A percentile compares a stretch with the other conserved stretches of the same genome.
Conservation (phyloP, 345 rosid genomes). For the Arabis hirsuta region DNA sequence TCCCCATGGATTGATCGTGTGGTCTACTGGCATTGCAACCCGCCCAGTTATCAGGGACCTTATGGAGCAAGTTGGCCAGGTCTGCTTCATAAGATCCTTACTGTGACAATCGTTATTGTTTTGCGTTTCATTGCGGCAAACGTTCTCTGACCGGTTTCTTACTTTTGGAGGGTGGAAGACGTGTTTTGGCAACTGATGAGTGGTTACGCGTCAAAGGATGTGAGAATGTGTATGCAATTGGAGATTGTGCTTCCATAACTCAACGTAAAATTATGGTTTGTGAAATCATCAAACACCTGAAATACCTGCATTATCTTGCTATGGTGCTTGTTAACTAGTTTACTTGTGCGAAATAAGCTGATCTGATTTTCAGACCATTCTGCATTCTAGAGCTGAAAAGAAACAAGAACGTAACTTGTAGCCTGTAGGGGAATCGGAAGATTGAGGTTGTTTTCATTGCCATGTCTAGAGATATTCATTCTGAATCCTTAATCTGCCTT, state of each 20-base stretch:
- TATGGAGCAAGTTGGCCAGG: constrained; percentile 87
- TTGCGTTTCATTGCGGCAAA: too few species aligned
- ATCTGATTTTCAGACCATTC: too few species aligned
- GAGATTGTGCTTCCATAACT: constrained; percentile 91
- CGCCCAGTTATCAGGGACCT: constrained; percentile 78
- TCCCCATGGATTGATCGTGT: constrained; percentile 86
- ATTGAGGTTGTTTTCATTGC: not conserved
- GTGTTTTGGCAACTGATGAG: constrained; percentile 76
- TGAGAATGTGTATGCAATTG: constrained; percentile 80
- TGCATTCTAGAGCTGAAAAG: too few species aligned
- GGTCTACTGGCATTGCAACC: constrained; percentile 92
- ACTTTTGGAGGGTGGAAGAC: constrained; percentile 54
- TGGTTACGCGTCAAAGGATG: constrained; percentile 89
- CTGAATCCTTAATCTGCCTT: not conserved
- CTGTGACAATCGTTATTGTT: too few species aligned
- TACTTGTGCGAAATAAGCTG: too few species aligned
- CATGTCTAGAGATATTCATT: not conserved
- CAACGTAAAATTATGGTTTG: constrained; percentile 88
- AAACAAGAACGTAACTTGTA: too few species aligned
- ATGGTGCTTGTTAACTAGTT: too few species aligned
- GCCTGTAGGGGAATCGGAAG: too few species aligned
- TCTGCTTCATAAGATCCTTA: too few species aligned
- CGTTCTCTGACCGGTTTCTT: too few species aligned
- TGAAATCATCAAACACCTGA: constrained; percentile 4
- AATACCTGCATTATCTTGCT: too few species aligned